Percentiles rank a stretch among this genome's conserved stretches.
Evolutionary conservation across 1,284 basidiomycete genomes (phyloP).

Genomic region (Fomitiporia mediterranea): DNA sequence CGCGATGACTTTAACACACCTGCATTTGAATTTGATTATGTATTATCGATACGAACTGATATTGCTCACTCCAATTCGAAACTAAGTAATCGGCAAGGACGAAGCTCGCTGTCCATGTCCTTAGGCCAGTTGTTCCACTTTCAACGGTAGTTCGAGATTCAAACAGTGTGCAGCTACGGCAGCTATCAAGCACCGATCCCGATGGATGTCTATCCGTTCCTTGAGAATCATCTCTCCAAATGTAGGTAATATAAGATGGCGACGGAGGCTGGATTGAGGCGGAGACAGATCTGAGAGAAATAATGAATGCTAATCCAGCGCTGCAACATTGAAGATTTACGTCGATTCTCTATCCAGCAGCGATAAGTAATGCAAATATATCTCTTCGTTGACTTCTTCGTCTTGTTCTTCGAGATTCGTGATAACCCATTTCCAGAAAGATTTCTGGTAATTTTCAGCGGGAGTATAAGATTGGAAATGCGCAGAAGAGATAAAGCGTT

Average conservation of each 20-base stretch:
- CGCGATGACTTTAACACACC: slow-evolving; percentile 44
- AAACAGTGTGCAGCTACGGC: slow-evolving; percentile 44
- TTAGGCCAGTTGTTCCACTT: slow-evolving; percentile 68
- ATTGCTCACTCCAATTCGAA: slow-evolving; percentile 32
- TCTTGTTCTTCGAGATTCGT: slow-evolving; percentile 43
- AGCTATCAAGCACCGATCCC: slow-evolving; percentile 30
- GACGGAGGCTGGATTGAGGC: slow-evolving; percentile 35
- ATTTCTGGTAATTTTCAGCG: slow-evolving; percentile 51
- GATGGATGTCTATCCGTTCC: slow-evolving; percentile 16
- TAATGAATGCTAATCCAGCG: not conserved
- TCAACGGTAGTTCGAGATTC: slow-evolving; percentile 71
- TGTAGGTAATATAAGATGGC: slow-evolving; percentile 61
- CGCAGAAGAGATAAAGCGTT: slow-evolving; percentile 42
- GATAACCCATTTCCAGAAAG: slow-evolving; percentile 71
- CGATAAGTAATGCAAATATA: slow-evolving; percentile 56
- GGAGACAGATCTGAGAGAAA: slow-evolving; percentile 17
- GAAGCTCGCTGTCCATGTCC: slow-evolving; percentile 72
- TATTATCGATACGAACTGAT: slow-evolving; percentile 5
- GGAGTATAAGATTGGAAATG: slow-evolving; percentile 58
- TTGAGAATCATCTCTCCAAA: slow-evolving; percentile 39
- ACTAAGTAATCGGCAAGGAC: slow-evolving; percentile 62
- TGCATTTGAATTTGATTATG: slow-evolving; percentile 26
- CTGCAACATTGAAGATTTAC: slow-evolving; percentile 28
- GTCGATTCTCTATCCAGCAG: slow-evolving; percentile 37
- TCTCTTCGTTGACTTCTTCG: slow-evolving; percentile 57